Conservation (phyloP, 106 monocot species). For the Agapanthus africanus region DNA sequence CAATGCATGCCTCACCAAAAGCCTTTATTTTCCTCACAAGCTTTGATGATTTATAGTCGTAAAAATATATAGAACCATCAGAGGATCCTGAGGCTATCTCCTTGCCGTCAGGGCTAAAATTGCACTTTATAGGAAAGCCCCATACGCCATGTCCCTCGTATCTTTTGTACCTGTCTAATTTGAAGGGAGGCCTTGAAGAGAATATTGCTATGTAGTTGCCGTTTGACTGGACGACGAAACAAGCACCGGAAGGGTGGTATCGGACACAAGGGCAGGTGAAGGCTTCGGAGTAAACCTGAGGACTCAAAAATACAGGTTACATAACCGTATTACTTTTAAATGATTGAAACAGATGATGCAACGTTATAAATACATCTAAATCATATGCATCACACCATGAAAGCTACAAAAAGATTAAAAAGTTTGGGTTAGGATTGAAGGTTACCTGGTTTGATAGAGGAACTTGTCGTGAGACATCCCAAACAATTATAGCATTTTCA, state of each 20-base stretch:
- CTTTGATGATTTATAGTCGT: slow-evolving; percentile 41
- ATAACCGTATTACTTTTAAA: background rate
- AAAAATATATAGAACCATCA: slow-evolving; percentile 79
- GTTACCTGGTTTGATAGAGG: slow-evolving; percentile 86
- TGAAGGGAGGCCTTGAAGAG: slow-evolving; percentile 65
- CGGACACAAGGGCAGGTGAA: slow-evolving; percentile 83
- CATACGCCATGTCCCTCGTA: slow-evolving; percentile 70
- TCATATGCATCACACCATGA: background rate
- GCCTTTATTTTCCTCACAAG: slow-evolving; percentile 54
- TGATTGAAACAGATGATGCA: background rate
- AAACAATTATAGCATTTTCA: slow-evolving; percentile 84
- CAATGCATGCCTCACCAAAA: slow-evolving; percentile 66
- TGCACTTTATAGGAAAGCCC: slow-evolving; percentile 81
- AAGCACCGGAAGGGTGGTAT: slow-evolving; percentile 68
- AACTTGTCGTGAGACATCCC: slow-evolving; percentile 77
- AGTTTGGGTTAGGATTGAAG: background rate
- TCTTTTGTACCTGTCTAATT: slow-evolving; percentile 69
- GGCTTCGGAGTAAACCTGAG: too few relatives aligned
- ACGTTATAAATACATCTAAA: too few relatives aligned
- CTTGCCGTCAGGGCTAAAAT: slow-evolving; percentile 62
- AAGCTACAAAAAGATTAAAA: background rate
- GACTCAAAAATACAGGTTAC: too few relatives aligned
- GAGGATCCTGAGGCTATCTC: slow-evolving; percentile 76
- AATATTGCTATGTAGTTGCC: slow-evolving; percentile 92
- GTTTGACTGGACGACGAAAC: slow-evolving; percentile 83